Conservation (phyloP, 2,329 filamentous ascomycete species). For the Apiospora marii region DNA sequence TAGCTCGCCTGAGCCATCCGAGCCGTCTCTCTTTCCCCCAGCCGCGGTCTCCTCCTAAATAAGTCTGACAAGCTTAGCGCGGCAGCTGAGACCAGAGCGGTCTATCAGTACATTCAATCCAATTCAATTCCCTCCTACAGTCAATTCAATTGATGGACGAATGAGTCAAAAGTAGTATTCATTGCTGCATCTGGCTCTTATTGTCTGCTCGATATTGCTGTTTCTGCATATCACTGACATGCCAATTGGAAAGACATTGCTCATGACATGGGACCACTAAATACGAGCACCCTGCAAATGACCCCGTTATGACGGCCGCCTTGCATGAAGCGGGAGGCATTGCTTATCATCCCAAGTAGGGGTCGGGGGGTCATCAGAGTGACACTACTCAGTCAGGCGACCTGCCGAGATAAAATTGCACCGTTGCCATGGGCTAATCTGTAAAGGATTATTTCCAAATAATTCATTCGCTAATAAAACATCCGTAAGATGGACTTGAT, state of each 20-base stretch:
- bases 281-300: constrained; percentile 8
- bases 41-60: neutral
- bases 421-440: too few species aligned
- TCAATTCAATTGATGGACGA: neutral
- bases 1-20: neutral
- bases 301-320: neutral
- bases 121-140: too few species aligned
- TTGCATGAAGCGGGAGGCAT: neutral
- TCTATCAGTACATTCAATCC: neutral
- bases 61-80: constrained; percentile 11
- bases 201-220: neutral
- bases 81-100: neutral
- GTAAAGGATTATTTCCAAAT: too few species aligned
- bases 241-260: neutral
- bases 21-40: neutral
- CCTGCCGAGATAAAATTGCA: neutral
- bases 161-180: neutral
- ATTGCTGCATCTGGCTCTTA: neutral
- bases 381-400: neutral
- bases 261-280: neutral
- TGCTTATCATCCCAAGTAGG: neutral
- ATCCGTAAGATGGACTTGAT: too few species aligned
- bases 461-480: too few species aligned
- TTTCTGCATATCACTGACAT: neutral
- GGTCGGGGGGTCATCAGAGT: neutral